Evolutionary conservation across 805 yeast genomes (phyloP).

Genomic region (Teunomyces stri): DNA sequence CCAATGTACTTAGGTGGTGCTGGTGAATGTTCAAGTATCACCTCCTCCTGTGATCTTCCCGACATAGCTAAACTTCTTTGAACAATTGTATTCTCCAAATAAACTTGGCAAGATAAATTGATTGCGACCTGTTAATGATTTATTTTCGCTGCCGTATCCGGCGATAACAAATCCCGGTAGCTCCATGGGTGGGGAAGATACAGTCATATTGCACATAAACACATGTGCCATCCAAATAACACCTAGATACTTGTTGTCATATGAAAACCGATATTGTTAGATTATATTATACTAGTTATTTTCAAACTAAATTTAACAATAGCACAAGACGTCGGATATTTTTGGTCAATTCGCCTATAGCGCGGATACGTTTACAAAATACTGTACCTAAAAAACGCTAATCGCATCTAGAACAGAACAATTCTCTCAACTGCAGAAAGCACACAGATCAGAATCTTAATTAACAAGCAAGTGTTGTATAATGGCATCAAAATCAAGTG

Average conservation of each 20-base stretch:
- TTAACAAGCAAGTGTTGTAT: too few relatives aligned
- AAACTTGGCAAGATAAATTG: neutral
- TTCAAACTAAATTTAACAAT: too few relatives aligned
- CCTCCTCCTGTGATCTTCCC: neutral
- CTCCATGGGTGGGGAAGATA: neutral
- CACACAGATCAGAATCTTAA: too few relatives aligned
- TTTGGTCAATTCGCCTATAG: too few relatives aligned
- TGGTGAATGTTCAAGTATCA: conserved; percentile 4
- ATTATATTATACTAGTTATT: too few relatives aligned
- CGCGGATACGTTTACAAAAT: too few relatives aligned
- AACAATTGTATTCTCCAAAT: too few relatives aligned
- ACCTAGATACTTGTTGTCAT: neutral
- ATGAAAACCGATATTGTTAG: too few relatives aligned
- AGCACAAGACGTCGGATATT: too few relatives aligned
- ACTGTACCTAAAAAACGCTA: neutral
- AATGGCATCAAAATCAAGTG: too few relatives aligned
- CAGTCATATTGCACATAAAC: neutral
- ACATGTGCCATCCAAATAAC: neutral
- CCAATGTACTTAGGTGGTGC: conserved; percentile 61
- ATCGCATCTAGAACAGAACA: neutral
- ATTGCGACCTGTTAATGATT: neutral
- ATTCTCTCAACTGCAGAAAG: neutral
- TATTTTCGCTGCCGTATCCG: neutral
- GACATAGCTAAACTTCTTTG: neutral
- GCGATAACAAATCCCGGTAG: neutral